These are phyloP conservation scores for Jasminum sambac DNA, from an alignment of 257 asterid species.

Conservation along the genomic window DNA sequence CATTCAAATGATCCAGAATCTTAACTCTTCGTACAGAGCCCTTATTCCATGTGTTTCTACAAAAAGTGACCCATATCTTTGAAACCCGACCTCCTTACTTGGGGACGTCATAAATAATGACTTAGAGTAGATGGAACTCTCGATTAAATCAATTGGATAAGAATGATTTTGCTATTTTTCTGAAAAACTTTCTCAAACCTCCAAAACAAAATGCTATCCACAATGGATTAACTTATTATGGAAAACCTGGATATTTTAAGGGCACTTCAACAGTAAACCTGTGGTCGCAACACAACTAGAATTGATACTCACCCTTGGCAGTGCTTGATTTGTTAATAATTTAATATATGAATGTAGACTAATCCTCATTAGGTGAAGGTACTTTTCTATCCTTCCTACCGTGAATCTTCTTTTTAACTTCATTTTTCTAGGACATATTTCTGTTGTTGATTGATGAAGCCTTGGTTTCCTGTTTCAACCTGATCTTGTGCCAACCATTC, in stretches of 20 bases:
- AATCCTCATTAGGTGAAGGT: background rate
- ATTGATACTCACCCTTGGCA: background rate
- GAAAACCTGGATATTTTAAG: too few species aligned
- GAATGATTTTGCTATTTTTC: background rate
- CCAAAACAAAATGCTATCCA: background rate
- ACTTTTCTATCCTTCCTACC: background rate
- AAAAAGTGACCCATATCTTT: background rate
- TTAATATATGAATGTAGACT: background rate
- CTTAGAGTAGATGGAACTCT: background rate
- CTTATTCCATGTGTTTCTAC: background rate
- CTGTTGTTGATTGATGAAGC: background rate
- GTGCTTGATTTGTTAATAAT: background rate
- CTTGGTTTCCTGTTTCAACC: background rate
- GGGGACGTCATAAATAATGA: background rate
- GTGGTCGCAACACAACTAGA: background rate
- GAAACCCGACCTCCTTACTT: background rate
- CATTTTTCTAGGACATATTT: background rate
- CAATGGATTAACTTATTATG: background rate
- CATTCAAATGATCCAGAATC: background rate
- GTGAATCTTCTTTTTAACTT: background rate
- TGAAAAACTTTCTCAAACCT: background rate
- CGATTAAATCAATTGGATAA: background rate
- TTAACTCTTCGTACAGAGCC: background rate
- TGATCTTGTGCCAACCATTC: background rate
- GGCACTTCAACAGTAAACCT: background rate